A percentile compares a stretch with the other conserved stretches of the same genome.
Conservation (phyloP, 345 rosid species). For the Eucalyptus albens region DNA sequence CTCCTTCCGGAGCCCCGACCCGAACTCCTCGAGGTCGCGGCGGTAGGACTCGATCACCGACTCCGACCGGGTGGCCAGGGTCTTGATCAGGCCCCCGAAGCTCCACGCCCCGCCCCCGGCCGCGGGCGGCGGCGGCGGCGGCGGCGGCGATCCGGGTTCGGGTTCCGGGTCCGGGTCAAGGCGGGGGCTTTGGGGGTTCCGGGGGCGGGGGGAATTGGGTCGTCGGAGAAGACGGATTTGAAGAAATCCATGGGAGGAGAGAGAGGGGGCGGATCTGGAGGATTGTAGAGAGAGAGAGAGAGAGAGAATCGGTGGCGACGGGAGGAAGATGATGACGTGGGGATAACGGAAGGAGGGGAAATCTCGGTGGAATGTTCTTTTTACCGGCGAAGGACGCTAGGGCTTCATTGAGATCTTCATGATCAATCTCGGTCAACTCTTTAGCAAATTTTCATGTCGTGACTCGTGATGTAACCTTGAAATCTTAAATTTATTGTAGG, state of each 20-base stretch:
- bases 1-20: slow-evolving; percentile 63
- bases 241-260: slow-evolving; percentile 53
- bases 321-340: neutral
- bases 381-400: neutral
- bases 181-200: too few relatives aligned
- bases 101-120: slow-evolving; percentile 16
- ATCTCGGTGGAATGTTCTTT: neutral
- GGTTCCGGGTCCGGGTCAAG: too few relatives aligned
- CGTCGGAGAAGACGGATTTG: slow-evolving; percentile 44
- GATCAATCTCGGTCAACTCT: neutral
- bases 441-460: neutral
- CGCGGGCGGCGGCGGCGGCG: too few relatives aligned
- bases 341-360: neutral
- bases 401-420: neutral
- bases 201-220: slow-evolving; percentile 12
- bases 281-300: neutral
- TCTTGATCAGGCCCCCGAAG: slow-evolving; percentile 38
- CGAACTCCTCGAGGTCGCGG: slow-evolving; percentile 61
- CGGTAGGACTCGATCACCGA: slow-evolving; percentile 62
- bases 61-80: slow-evolving; percentile 45
- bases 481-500: neutral
- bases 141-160: too few relatives aligned
- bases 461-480: neutral
- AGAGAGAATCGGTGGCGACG: neutral
- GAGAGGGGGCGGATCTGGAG: neutral